phyloP scores from a whole-genome alignment of 768 basidiomycete species.

The Xanthoconium stramineum region DNA sequence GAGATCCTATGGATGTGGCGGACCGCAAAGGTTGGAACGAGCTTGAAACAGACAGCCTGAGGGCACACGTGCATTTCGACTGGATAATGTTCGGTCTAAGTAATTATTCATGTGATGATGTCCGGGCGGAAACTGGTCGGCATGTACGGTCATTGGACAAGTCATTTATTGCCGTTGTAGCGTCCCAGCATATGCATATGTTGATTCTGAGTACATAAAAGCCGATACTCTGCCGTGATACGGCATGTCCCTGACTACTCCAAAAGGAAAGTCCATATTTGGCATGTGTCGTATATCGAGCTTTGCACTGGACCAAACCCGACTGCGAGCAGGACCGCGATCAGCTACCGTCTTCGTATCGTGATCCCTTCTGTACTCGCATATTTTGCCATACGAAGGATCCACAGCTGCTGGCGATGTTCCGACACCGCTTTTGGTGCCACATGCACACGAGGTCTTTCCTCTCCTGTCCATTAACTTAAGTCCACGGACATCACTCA shows the following conservation, averaged over 20 bases:
- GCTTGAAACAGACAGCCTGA: neutral
- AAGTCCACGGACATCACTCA: constrained; percentile 38
- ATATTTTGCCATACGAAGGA: constrained; percentile 17
- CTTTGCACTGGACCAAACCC: neutral
- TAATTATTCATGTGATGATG: neutral
- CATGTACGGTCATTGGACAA: neutral
- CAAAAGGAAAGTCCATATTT: constrained; percentile 27
- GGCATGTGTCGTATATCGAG: constrained; percentile 15
- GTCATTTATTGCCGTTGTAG: constrained; percentile 9
- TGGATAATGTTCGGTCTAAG: neutral
- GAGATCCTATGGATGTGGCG: neutral
- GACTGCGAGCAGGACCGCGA: constrained; percentile 9
- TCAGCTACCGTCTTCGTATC: constrained; percentile 11
- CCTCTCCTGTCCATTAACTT: constrained; percentile 37
- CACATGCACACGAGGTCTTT: constrained; percentile 36
- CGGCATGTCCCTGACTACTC: constrained; percentile 24
- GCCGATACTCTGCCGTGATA: constrained; percentile 28
- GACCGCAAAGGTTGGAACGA: neutral
- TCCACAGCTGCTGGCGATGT: constrained; percentile 17
- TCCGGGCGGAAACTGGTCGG: neutral
- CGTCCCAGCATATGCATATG: neutral
- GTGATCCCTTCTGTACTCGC: constrained; percentile 5
- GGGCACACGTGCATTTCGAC: neutral
- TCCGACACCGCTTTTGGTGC: constrained; percentile 32
- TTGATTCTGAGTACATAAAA: constrained; percentile 23